Evolutionary conservation across 768 basidiomycete genomes (phyloP), one percentile per base, ranked within the genome.

Genomic region (Macrolepiota albuminosa): DNA sequence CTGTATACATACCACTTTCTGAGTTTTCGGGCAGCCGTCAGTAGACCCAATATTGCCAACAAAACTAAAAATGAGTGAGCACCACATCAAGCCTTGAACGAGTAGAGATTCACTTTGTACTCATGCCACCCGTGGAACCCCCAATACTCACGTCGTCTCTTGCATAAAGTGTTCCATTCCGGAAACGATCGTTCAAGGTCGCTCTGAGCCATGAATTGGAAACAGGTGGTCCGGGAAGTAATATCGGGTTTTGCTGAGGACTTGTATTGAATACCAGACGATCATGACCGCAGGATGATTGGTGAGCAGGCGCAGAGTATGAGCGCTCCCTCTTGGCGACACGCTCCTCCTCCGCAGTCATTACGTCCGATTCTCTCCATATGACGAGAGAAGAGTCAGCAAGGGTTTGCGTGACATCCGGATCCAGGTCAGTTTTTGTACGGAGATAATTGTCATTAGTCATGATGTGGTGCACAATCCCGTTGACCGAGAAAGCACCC

Each of bases 311-410:
- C 26, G 64, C 63, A 36, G 57, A 48, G 58, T 55, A 45, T 72
- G 75, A 48, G 65, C 73, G 60, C 65, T 70, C 31, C 67, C 75
- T 45, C 66, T 69, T 63, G 31, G 65, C 62, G 36, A 65, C 54
- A 54, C 71, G 71, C 61, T 82, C 81, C 66, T 86, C 84, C 56
- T 81, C 76, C 26, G 72, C 69, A 10, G 77, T 78, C 78, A 84
- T 82, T 31, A 84, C 76, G 73, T 93, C 91, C 26, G 80, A 80
- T 63, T 93, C 87, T 50, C 88, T 78, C 81, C 88, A 92, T 52
- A 93, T 83, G 56, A 95, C 85, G 58, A 93, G 76, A 9, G 70
- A 70, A 0, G 75, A 71, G 63, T 85, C 83, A 33, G 77, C 77
- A 3, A 78, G 68, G 24, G 70, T 60, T 45, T 76, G 63, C 24